These are phyloP conservation scores for Tetrastigma voinierianum DNA, from an alignment of 164 flowering plant genomes.

Conservation along the genomic window DNA sequence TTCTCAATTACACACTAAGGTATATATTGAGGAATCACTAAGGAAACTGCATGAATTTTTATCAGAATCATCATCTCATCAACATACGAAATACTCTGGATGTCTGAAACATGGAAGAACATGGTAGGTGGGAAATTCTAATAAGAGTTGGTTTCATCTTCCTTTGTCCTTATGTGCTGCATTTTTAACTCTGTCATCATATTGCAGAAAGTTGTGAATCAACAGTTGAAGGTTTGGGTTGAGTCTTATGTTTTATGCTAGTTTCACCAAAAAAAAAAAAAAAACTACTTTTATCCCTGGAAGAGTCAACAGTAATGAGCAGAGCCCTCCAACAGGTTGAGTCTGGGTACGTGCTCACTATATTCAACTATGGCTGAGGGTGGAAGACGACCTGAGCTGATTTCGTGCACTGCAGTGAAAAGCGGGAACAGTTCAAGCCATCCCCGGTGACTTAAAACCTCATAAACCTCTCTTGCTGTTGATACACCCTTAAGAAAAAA, in stretches of 20 bases:
- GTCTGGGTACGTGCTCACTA: slow-evolving; percentile 43
- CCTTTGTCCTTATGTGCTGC: not conserved
- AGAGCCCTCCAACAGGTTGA: slow-evolving; percentile 30
- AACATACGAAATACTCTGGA: not conserved
- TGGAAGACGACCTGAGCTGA: slow-evolving; percentile 68
- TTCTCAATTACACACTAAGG: too few species aligned
- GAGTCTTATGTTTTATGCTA: not conserved
- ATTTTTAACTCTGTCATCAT: not conserved
- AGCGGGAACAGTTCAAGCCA: slow-evolving; percentile 90
- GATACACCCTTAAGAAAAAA: slow-evolving; percentile 71
- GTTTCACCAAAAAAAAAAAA: not conserved
- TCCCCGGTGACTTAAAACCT: slow-evolving; percentile 71
- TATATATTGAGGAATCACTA: too few species aligned
- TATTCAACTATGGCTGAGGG: slow-evolving; percentile 80
- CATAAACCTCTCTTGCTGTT: slow-evolving; percentile 88
- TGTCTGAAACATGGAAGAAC: not conserved
- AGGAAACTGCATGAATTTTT: too few species aligned
- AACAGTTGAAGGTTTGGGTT: too few species aligned
- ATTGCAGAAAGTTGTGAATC: not conserved
- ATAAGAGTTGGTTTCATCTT: not conserved
- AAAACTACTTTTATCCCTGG: not conserved
- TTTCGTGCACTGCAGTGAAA: slow-evolving; percentile 82
- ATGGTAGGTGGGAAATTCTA: not conserved
- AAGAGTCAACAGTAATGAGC: slow-evolving; percentile 15
- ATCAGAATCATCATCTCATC: not conserved